phyloP scores from a whole-genome alignment of 179 eudicot genomes.

The Silene coronaria region DNA sequence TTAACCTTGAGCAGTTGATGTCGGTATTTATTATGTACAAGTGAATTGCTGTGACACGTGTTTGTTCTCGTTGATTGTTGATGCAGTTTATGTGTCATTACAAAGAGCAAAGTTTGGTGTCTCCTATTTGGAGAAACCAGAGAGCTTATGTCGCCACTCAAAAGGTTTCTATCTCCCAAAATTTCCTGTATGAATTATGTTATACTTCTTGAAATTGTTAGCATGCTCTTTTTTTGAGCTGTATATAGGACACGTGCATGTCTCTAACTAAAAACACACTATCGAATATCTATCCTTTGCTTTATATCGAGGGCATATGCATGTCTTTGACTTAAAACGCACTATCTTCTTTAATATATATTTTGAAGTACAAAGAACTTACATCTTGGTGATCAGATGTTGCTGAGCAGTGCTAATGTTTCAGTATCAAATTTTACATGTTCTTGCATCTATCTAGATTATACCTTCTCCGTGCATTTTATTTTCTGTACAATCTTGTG shows the following conservation, averaged over 20 bases:
- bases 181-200: neutral
- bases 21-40: neutral
- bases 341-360: neutral
- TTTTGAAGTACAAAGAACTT: neutral
- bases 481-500: neutral
- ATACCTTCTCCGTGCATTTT: neutral
- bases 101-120: constrained; percentile 65
- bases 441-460: constrained; percentile 4
- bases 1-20: neutral
- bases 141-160: constrained; percentile 80
- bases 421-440: neutral
- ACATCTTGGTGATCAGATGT: neutral
- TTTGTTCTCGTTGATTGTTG: constrained; percentile 16
- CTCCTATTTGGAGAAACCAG: constrained; percentile 82
- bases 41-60: neutral
- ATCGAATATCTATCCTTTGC: neutral
- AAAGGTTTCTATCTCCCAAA: constrained; percentile 40
- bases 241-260: neutral
- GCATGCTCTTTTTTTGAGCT: neutral
- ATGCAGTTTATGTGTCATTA: constrained; percentile 83
- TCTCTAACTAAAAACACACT: neutral
- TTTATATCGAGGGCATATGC: neutral
- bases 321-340: neutral
- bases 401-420: neutral
- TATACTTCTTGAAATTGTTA: neutral